phyloP scores from a whole-genome alignment of 2,329 filamentous ascomycete genomes.

The Fusarium euwallaceae region DNA sequence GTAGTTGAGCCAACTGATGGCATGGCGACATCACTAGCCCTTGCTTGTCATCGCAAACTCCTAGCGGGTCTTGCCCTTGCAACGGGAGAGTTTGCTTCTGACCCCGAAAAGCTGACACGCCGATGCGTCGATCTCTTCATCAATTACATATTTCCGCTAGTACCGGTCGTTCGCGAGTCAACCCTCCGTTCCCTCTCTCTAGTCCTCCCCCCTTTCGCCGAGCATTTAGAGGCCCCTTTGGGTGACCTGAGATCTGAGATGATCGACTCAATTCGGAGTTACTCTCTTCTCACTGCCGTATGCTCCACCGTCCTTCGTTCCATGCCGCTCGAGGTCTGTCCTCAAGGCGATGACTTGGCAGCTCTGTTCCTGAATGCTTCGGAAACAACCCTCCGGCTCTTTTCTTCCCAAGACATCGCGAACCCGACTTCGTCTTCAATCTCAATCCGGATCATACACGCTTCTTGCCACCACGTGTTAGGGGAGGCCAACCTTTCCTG shows the following conservation, averaged over 20 bases:
- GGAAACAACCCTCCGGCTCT: not conserved
- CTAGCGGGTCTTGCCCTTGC: not conserved
- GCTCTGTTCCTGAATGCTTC: not conserved
- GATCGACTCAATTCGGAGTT: not conserved
- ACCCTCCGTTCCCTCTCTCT: not conserved
- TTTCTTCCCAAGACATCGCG: not conserved
- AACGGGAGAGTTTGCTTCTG: not conserved
- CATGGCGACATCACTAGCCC: too few species aligned
- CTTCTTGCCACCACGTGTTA: not conserved
- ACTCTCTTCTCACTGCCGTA: not conserved
- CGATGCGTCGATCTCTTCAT: not conserved
- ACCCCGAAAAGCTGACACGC: not conserved
- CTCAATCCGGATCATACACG: not conserved
- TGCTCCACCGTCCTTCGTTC: not conserved
- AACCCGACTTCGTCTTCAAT: not conserved
- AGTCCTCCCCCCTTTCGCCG: not conserved
- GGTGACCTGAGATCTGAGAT: not conserved
- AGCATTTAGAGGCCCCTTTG: not conserved
- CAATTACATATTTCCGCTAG: not conserved
- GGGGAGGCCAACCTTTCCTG: not conserved
- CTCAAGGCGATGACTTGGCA: not conserved
- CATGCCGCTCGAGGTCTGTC: not conserved
- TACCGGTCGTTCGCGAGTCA: not conserved
- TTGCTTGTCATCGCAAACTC: not conserved
- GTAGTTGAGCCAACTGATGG: not conserved